These are phyloP conservation scores for Serendipita sp. DNA, from an alignment of 768 basidiomycete species.

Conservation along the genomic window DNA sequence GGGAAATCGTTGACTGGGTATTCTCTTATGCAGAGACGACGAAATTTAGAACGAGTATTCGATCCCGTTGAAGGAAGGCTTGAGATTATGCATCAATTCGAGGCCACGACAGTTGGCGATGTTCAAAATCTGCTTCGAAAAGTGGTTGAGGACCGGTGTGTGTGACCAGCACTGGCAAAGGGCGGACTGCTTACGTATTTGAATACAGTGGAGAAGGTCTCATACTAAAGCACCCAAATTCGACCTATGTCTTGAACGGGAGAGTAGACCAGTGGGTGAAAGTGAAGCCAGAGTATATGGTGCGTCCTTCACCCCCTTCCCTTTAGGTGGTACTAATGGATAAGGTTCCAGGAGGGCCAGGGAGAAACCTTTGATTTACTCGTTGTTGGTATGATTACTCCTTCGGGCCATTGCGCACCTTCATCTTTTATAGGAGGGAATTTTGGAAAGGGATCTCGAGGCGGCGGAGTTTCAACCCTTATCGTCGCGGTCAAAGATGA, in stretches of 20 bases:
- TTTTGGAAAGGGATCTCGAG: conserved; percentile 73
- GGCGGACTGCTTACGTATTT: not conserved
- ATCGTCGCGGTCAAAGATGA: conserved; percentile 83
- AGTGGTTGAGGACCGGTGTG: conserved; percentile 49
- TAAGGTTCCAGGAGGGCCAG: conserved; percentile 52
- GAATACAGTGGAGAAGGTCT: conserved; percentile 72
- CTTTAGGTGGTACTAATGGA: not conserved
- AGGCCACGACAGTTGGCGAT: conserved; percentile 66
- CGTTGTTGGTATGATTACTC: conserved; percentile 54
- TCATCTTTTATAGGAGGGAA: conserved; percentile 47
- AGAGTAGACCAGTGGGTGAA: conserved; percentile 91
- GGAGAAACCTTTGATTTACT: conserved; percentile 86
- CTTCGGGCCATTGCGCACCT: not conserved
- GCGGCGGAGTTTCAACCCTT: conserved; percentile 78
- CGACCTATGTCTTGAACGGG: conserved; percentile 72
- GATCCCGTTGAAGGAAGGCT: conserved; percentile 60
- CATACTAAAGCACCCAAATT: conserved; percentile 72
- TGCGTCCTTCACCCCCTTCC: conserved; percentile 17
- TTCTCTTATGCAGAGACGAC: conserved; percentile 60
- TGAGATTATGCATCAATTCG: conserved; percentile 57
- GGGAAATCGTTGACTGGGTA: conserved; percentile 60
- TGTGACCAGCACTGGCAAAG: not conserved
- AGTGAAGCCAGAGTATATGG: conserved; percentile 81
- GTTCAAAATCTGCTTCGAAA: conserved; percentile 66
- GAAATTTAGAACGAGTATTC: conserved; percentile 53